Base-by-base conservation (phyloP, 2,329 filamentous ascomycete genomes). In the Gyromitra esculenta region DNA sequence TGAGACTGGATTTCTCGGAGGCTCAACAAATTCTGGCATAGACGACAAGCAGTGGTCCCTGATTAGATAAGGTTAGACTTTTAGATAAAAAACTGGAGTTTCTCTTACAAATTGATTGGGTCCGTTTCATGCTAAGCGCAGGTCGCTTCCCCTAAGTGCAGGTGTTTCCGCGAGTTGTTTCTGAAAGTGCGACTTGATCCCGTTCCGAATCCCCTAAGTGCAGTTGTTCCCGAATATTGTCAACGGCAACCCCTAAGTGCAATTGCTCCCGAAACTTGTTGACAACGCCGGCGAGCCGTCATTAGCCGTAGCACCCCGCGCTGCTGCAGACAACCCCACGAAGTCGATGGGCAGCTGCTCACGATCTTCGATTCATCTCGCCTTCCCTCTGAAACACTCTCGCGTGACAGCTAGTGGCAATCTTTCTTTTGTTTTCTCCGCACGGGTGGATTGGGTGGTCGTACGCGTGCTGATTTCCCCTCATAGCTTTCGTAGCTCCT, bases 281-380 rank as follows among this genome's bases (percentile, higher is more conserved):
- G 18, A 59, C 43, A 15, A 25, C 37, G 48, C 15, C 45, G 45
- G 56, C n/a, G 66, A 63, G 64, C 71, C 71, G 64, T 37, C 43
- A 75, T 62, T 70, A 70, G 43, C 66, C 72, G 72, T 39, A 65
- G 48, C 63, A 68, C 72, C 72, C 72, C 72, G 66, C 71, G 71
- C 62, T 52, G 43, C 11, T 37, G 39, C 45, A 39, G 52, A 68
- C 25, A 73, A 68, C 63, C 71, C 71, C 63, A 41, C 70, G 54
- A 68, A 50, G 63, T 18, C 31, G 41, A 52, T 18, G 56, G 21
- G 52, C 41, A 73, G 21, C 25, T 69, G 54, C 41, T 25, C 57
- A 71, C 57, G 37, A 70, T 63, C 31, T 37, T n/a, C 39, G 18
- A 31, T 41, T 39, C 60, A 59, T 37, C 52, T 18, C 41, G 54